phyloP scores from a whole-genome alignment of 1,284 basidiomycete genomes.

The Irpex lacteus region DNA sequence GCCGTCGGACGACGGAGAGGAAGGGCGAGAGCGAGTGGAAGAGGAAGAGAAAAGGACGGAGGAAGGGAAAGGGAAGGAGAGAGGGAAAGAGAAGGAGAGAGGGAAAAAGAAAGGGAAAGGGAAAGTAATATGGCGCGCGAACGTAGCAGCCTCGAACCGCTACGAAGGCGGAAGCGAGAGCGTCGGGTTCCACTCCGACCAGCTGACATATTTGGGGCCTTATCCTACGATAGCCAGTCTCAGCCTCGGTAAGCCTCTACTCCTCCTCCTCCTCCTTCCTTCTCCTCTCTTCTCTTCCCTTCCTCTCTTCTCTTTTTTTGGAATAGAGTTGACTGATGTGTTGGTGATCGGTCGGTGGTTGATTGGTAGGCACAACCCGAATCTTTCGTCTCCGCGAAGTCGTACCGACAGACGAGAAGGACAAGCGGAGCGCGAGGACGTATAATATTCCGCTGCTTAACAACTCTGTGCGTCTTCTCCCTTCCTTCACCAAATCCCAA shows the following conservation, averaged over 20 bases:
- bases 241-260: constrained; percentile 86
- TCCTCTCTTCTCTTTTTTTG: too few relatives aligned
- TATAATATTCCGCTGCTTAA: constrained; percentile 84
- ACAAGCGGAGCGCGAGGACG: constrained; percentile 61
- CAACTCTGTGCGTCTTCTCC: constrained; percentile 62
- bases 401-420: constrained; percentile 55
- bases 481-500: too few relatives aligned
- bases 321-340: too few relatives aligned
- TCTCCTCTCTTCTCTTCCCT: too few relatives aligned
- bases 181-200: constrained; percentile 86
- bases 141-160: constrained; percentile 89
- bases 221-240: constrained; percentile 92
- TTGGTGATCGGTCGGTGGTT: too few relatives aligned
- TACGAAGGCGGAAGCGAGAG: constrained; percentile 84
- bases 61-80: too few relatives aligned
- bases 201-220: constrained; percentile 79
- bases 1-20: too few relatives aligned
- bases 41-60: too few relatives aligned
- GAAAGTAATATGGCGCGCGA: constrained; percentile 71
- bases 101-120: background rate
- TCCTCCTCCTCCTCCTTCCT: too few relatives aligned
- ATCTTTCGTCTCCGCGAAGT: constrained; percentile 79
- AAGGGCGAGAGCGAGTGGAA: too few relatives aligned
- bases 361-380: constrained; percentile 61
- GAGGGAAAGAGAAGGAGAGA: too few relatives aligned